Base-by-base conservation (phyloP, 2,329 filamentous ascomycete species). In the Chrysosporium keratinophilum region DNA sequence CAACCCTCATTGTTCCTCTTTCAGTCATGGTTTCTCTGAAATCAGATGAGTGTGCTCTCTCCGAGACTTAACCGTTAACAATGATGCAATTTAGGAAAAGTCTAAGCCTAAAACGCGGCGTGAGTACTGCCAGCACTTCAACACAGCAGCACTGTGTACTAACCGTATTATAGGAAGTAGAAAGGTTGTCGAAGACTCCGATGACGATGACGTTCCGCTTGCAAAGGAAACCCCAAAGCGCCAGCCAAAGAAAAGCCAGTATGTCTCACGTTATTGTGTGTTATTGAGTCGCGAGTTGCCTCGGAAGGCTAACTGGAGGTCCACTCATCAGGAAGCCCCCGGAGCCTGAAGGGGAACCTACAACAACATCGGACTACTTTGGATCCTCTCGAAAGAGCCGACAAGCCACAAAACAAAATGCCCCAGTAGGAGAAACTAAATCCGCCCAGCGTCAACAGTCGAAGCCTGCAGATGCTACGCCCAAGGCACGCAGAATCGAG, bases 101-200 rank as follows among this genome's bases (percentile, higher is more conserved):
- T 43, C 50, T 12, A 52, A 62, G 7, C 59, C 63, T 12, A 55
- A 60, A 47, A 70, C 67, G 58, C 67, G 65, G 57, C 65, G 70
- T 69, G 67, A 57, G 67, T 53, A 14, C 10, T 44, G 34, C 17
- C 9, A 43, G 12, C 19, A 23, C 9, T 40, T 5, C 15, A 41
- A 1, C 9, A 40, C 2, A 7, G 19, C 9, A 20, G 34, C n/a
- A 37, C 19, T 45, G 20, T 35, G 35, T 17, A 35, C 50, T 59
- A 56, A 59, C 39, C 14, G 3, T 50, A 12, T n/a, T 42, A 42
- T 56, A 73, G 70, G 70, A 19, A 75, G 69, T 48, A 81, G 85
- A 54, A 89, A 85, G 63, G 79, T 95, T 35, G 73, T 93, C 45
- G 82, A 89, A 57, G 88, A 95, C 58, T 91, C 87, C 59, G 84